phyloP scores from a whole-genome alignment of 2,329 filamentous ascomycete genomes.

The Huntiella moniliformis region DNA sequence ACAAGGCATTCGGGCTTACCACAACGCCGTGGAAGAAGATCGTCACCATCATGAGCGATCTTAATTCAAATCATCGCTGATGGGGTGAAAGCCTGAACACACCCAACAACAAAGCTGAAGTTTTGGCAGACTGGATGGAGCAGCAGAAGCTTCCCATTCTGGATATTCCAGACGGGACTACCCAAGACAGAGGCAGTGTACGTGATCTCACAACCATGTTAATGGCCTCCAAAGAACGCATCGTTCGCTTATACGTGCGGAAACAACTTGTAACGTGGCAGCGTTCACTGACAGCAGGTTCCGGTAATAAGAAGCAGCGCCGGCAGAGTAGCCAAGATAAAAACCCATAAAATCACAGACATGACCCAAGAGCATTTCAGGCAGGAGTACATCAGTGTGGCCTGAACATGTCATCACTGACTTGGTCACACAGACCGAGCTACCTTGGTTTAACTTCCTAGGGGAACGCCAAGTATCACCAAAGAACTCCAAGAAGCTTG shows the following conservation, averaged over 20 bases:
- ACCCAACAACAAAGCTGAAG: no score
- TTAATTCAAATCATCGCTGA: no score
- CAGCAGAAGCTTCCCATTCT: neutral
- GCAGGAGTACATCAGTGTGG: neutral
- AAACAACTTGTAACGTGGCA: neutral
- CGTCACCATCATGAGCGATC: no score
- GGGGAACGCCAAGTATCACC: neutral
- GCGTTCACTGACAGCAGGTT: neutral
- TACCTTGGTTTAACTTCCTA: neutral
- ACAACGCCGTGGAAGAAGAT: no score
- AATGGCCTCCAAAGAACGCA: neutral
- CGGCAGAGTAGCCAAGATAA: neutral
- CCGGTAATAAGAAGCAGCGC: neutral
- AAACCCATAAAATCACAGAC: neutral
- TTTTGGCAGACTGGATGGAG: neutral
- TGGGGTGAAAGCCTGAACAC: no score
- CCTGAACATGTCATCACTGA: neutral
- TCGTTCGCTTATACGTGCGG: neutral
- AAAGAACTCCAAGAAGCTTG: neutral
- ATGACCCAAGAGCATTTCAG: neutral
- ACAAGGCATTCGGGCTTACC: no score
- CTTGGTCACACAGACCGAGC: neutral
- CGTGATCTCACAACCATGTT: neutral
- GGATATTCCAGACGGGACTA: neutral
- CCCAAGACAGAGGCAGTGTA: neutral